Conservation (phyloP, 2,329 filamentous ascomycete genomes). For the Blastomyces silverae region DNA sequence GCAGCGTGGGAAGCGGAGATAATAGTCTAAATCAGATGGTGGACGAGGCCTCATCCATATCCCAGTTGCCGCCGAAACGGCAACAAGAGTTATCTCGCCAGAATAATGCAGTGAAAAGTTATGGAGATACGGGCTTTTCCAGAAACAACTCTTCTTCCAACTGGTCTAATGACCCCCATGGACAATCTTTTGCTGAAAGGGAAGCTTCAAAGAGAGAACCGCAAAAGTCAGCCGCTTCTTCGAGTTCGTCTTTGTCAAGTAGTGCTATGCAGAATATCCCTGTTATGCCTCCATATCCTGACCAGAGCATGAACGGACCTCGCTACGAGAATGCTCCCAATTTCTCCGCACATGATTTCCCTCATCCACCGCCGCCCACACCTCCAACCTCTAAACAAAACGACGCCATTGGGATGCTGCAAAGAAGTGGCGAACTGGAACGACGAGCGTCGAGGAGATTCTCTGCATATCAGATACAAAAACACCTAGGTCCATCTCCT, state of each 20-base stretch:
- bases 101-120: slow-evolving; percentile 36
- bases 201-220: slow-evolving; percentile 37
- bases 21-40: slow-evolving; percentile 42
- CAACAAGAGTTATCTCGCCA: slow-evolving; percentile 30
- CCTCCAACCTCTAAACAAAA: slow-evolving; percentile 77
- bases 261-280: slow-evolving; percentile 69
- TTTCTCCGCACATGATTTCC: slow-evolving; percentile 23
- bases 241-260: slow-evolving; percentile 49
- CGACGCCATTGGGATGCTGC: slow-evolving; percentile 82
- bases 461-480: slow-evolving; percentile 93
- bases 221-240: slow-evolving; percentile 31
- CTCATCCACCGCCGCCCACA: slow-evolving; percentile 63
- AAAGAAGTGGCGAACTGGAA: slow-evolving; percentile 87
- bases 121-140: slow-evolving; percentile 30
- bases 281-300: slow-evolving; percentile 61
- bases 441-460: slow-evolving; percentile 87
- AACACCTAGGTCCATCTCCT: slow-evolving; percentile 73
- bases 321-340: slow-evolving; percentile 24
- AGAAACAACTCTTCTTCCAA: slow-evolving; percentile 25
- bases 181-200: slow-evolving; percentile 33
- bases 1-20: slow-evolving; percentile 43
- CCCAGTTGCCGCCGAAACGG: slow-evolving; percentile 31
- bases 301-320: slow-evolving; percentile 28
- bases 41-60: slow-evolving; percentile 33
- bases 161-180: slow-evolving; percentile 25